Evolutionary conservation across 441 rosid genomes (phyloP).

Genomic region (Breynia disticha): DNA sequence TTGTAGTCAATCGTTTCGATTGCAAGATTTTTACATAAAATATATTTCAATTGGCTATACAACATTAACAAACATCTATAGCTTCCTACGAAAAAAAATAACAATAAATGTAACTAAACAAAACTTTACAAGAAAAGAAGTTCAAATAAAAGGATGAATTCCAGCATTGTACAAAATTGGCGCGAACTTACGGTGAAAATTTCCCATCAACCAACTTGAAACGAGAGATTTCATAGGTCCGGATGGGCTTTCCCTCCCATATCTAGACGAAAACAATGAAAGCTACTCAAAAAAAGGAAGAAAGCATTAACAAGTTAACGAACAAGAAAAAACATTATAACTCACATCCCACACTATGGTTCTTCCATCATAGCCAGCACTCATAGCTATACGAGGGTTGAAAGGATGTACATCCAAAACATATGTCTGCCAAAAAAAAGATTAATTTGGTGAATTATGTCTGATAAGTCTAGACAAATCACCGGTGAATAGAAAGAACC

Average conservation of each 20-base stretch:
- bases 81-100: not conserved
- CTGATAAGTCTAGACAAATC: not conserved
- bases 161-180: not conserved
- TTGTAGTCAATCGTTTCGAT: not conserved
- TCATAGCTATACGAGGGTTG: constrained; percentile 99
- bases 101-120: constrained; percentile 1
- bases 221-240: constrained; percentile 75
- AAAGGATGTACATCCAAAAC: constrained; percentile 99
- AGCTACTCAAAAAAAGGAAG: constrained; percentile 18
- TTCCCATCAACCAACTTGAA: constrained; percentile 97
- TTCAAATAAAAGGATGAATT: not conserved
- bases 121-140: not conserved
- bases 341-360: constrained; percentile 99
- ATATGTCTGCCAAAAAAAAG: constrained; percentile 60
- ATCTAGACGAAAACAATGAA: constrained; percentile 44
- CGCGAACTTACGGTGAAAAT: constrained; percentile 88
- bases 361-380: constrained; percentile 99
- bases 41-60: too few species aligned
- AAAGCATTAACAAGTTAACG: constrained; percentile 10
- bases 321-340: constrained; percentile 20
- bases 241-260: constrained; percentile 97
- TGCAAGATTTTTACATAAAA: not conserved
- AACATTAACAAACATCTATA: too few species aligned
- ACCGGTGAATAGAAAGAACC: not conserved
- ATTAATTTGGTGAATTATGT: not conserved